phyloP scores from a whole-genome alignment of 2,329 filamentous ascomycete species.

The Shiraia bambusicola region DNA sequence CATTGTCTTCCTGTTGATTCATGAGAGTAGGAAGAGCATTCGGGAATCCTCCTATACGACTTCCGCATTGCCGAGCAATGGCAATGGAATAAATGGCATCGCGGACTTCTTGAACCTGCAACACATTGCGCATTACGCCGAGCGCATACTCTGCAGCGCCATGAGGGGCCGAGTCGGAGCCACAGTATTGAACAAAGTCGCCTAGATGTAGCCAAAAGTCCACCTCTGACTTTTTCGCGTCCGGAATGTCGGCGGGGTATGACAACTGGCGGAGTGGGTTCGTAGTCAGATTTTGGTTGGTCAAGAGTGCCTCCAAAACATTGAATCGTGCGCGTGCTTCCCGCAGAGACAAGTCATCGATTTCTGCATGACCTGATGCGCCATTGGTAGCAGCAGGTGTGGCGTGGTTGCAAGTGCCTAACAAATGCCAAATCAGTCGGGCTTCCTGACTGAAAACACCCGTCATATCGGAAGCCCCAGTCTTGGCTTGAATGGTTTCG shows the following conservation, averaged over 20 bases:
- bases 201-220: constrained; percentile 83
- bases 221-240: constrained; percentile 54
- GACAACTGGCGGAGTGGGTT: constrained; percentile 60
- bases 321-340: constrained; percentile 67
- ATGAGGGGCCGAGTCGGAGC: constrained; percentile 59
- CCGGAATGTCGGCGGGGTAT: constrained; percentile 49
- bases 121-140: constrained; percentile 64
- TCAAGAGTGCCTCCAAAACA: constrained; percentile 75
- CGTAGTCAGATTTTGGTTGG: constrained; percentile 63
- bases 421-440: constrained; percentile 61
- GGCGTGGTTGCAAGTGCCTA: constrained; percentile 54
- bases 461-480: constrained; percentile 31
- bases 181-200: constrained; percentile 66
- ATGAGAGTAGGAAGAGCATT: constrained; percentile 38
- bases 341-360: constrained; percentile 62
- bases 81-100: constrained; percentile 90
- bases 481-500: constrained; percentile 35
- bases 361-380: constrained; percentile 35
- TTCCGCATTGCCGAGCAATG: constrained; percentile 72
- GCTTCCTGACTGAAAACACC: constrained; percentile 57
- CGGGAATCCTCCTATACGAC: constrained; percentile 54
- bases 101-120: constrained; percentile 81
- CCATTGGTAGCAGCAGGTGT: constrained; percentile 39
- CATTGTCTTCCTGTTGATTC: constrained; percentile 38
- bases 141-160: constrained; percentile 68